Base-by-base conservation (phyloP, 768 basidiomycete species). In the Leucocoprinus leucothites region DNA sequence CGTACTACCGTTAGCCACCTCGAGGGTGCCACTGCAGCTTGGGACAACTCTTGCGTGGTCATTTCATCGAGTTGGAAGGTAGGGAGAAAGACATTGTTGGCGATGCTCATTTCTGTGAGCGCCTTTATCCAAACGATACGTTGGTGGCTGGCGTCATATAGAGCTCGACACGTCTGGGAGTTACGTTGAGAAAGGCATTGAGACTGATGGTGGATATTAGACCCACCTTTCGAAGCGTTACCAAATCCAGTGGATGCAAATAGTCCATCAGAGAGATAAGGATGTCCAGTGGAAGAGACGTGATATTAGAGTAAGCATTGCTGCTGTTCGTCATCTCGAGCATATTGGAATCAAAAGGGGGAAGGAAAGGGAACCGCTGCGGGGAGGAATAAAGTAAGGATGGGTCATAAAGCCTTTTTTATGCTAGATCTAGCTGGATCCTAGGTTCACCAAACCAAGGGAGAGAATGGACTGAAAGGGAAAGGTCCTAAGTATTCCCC, bases 51-150 rank as follows among this genome's bases (percentile, higher is more conserved):
- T 42, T 34, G 47, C 1, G 57, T 45, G 13, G 56, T 57, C 62
- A 65, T 61, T 26, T 58, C 21, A 36, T 60, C 54, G 43, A 59
- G 13, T 14, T 61, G 60, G 40, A 61, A 65, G 4, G 62, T 58
- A 5, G 64, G 56, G 6, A 43, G 22, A 41, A 62, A 65, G 7
- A 62, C 26, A 36, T 57, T 18, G 34, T 65, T 58, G 8, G 51
- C 3, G 13, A 40, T 40, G 42, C 60, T 62, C 7, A 62, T 41
- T 16, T 57, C 50, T 18, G 57, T 57, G 16, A 65, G 57, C 0
- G 61, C 60, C 11, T 53, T 60, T 43, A 59, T 35, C 64, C 64
- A 65, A 6, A 65, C 62, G 9, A 42, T 60, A 24, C 61, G 53
- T 24, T 62, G 51, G 3, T 31, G 51, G 9, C 59, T 62, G 16